Evolutionary conservation across 371 early-diverging fungal species (phyloP).

Genomic region (Mucor irregularis): DNA sequence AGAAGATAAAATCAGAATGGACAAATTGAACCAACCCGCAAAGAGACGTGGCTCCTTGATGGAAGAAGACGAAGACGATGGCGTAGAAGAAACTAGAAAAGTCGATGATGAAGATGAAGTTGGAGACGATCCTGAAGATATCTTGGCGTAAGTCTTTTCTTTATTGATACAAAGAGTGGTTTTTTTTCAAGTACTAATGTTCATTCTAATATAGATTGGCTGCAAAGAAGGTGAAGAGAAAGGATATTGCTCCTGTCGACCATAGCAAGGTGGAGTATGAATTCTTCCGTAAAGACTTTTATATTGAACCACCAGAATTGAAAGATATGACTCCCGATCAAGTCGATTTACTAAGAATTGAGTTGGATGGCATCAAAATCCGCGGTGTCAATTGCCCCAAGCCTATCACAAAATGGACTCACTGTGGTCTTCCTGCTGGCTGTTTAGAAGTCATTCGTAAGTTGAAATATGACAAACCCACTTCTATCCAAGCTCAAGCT

Average conservation of each 20-base stretch:
- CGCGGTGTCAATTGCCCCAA: constrained; percentile 88
- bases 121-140: constrained; percentile 72
- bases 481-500: constrained; percentile 97
- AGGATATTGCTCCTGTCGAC: constrained; percentile 90
- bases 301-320: constrained; percentile 93
- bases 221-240: constrained; percentile 83
- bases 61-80: constrained; percentile 18
- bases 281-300: constrained; percentile 93
- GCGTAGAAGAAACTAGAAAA: constrained; percentile 6
- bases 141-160: constrained; percentile 62
- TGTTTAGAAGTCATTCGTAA: constrained; percentile 77
- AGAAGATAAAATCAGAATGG: constrained; percentile 55
- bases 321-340: constrained; percentile 81
- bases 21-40: constrained; percentile 19
- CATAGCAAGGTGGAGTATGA: constrained; percentile 87
- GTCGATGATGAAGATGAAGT: constrained; percentile 48
- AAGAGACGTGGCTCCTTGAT: constrained; percentile 10
- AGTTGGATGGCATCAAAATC: constrained; percentile 94
- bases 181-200: background rate
- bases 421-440: constrained; percentile 85
- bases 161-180: background rate
- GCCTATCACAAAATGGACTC: constrained; percentile 94
- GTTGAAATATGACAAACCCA: constrained; percentile 86
- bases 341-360: constrained; percentile 79
- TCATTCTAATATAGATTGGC: constrained; percentile 53